phyloP scores from a whole-genome alignment of 495 filamentous ascomycete genomes.

The Aspergillus steynii region DNA sequence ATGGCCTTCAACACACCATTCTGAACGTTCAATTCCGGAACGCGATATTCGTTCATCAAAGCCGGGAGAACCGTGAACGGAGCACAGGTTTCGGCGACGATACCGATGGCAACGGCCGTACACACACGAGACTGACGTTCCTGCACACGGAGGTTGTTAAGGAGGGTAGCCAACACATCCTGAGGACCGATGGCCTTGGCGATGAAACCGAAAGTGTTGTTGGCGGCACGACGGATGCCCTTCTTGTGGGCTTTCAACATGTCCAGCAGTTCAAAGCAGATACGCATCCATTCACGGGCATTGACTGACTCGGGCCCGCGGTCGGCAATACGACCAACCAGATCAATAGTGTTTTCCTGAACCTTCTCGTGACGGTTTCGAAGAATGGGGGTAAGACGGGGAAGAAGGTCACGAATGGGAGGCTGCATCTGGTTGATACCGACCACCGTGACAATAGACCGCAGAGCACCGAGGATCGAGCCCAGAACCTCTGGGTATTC shows the following conservation, averaged over 20 bases:
- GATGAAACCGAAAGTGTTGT: constrained; percentile 99
- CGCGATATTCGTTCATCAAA: constrained; percentile 99
- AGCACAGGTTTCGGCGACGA: constrained; percentile 99
- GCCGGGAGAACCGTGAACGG: constrained; percentile 99
- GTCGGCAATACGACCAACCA: constrained; percentile 97
- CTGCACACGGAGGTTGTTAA: constrained; percentile 95
- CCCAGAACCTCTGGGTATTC: constrained; percentile 98
- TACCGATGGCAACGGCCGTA: constrained; percentile 97
- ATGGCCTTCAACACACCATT: constrained; percentile 97
- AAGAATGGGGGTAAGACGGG: constrained; percentile 92
- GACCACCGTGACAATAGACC: constrained; percentile 96
- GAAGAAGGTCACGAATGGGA: constrained; percentile 95
- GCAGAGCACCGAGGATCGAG: constrained; percentile 91
- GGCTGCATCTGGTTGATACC: constrained; percentile 99
- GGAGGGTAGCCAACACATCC: constrained; percentile 91
- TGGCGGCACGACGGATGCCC: constrained; percentile 95
- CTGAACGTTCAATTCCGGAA: constrained; percentile 97
- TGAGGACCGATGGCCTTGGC: constrained; percentile 98
- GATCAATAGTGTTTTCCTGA: constrained; percentile 99
- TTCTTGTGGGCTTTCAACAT: constrained; percentile 99
- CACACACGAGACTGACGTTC: constrained; percentile 98
- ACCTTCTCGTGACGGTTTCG: constrained; percentile 99
- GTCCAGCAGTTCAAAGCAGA: constrained; percentile 97
- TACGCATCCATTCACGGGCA: constrained; percentile 99
- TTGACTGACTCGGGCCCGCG: constrained; percentile 94